phyloP scores from a whole-genome alignment of 75 land plant genomes.

The Cryptomeria japonica region DNA sequence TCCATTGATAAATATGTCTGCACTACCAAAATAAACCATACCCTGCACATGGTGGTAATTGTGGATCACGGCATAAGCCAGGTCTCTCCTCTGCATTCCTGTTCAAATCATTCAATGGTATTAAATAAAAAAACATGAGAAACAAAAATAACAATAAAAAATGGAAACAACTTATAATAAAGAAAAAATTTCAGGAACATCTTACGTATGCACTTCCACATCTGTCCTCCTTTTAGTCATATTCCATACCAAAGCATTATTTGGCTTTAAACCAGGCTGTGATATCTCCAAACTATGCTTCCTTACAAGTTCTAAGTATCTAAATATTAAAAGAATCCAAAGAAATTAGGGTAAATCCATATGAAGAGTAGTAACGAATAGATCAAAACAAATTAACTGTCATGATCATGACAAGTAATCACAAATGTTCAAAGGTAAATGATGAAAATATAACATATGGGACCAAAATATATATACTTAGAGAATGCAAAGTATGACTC shows the following conservation, averaged over 20 bases:
- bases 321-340: conserved; percentile 14
- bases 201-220: conserved; percentile 95
- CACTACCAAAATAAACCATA: conserved; percentile 21
- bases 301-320: conserved; percentile 77
- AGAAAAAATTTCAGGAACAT: background rate
- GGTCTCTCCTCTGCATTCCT: conserved; percentile 70
- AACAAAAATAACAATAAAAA: background rate
- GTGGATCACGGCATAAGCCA: conserved; percentile 81
- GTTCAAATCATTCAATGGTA: conserved; percentile 5
- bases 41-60: conserved; percentile 92
- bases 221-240: conserved; percentile 91
- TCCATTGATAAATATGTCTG: no score
- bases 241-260: conserved; percentile 77
- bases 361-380: no score
- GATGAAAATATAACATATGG: no score
- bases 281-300: conserved; percentile 96
- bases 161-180: background rate
- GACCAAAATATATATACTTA: no score
- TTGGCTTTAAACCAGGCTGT: conserved; percentile 89
- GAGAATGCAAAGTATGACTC: no score
- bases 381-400: background rate
- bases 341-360: no score
- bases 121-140: background rate
- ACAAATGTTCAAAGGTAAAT: no score
- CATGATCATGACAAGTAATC: no score